Evolutionary conservation across 139 green algal species (phyloP).

Genomic region (Chlorella vulgaris): DNA sequence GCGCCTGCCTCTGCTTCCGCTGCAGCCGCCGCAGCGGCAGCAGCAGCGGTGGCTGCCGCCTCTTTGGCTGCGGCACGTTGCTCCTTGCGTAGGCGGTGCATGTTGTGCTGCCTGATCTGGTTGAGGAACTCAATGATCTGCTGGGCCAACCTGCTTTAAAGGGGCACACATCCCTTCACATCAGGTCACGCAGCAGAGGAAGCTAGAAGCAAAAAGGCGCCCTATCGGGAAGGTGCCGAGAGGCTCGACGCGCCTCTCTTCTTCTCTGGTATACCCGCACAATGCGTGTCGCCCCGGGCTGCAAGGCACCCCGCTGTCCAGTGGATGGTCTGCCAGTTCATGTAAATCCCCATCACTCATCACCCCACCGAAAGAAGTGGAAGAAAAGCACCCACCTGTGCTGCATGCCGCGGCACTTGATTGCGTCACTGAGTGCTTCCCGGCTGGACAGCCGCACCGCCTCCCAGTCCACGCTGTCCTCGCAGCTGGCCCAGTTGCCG

Average conservation of each 20-base stretch:
- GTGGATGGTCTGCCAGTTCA: too few species aligned
- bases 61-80: background rate
- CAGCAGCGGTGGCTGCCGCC: background rate
- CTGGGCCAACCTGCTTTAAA: constrained; percentile 48
- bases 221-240: too few species aligned
- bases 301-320: too few species aligned
- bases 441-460: constrained; percentile 52
- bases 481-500: background rate
- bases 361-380: too few species aligned
- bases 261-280: too few species aligned
- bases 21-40: too few species aligned
- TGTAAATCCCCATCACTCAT: too few species aligned
- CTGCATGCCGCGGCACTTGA: constrained; percentile 65
- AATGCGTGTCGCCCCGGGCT: too few species aligned
- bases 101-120: constrained; percentile 34
- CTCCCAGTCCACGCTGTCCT: constrained; percentile 67
- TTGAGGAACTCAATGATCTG: constrained; percentile 55
- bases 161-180: background rate
- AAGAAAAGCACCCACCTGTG: too few species aligned
- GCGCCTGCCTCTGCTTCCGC: background rate
- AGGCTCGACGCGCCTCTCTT: too few species aligned
- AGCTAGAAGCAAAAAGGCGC: too few species aligned
- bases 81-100: constrained; percentile 21
- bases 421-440: constrained; percentile 51
- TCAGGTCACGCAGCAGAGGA: background rate